Percentiles rank a stretch among this genome's conserved stretches.
These are phyloP conservation scores for Botrytis pseudocinerea DNA, from an alignment of 2,329 filamentous ascomycete genomes.

Conservation along the genomic window DNA sequence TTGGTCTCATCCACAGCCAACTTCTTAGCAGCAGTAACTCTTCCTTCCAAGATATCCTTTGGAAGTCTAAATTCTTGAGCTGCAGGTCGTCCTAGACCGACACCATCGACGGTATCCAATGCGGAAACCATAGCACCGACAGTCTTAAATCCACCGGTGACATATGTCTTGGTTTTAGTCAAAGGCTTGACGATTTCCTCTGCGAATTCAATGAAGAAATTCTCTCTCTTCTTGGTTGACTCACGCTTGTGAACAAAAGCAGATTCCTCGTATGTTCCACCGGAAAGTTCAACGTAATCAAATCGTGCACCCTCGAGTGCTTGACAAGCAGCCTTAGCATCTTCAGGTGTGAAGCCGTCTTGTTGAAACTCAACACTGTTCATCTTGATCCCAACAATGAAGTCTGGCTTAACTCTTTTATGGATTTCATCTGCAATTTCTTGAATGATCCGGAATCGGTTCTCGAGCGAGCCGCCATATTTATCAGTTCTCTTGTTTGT, in stretches of 20 bases:
- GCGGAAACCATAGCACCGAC: conserved; percentile 50
- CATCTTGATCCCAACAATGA: conserved; percentile 56
- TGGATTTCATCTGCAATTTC: conserved; percentile 60
- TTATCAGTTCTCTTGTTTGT: conserved; percentile 39
- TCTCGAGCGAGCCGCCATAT: conserved; percentile 39
- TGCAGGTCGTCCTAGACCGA: conserved; percentile 51
- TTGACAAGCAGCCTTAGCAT: conserved; percentile 55
- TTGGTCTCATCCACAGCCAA: conserved; percentile 51
- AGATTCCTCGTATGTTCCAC: conserved; percentile 60
- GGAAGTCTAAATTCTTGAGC: conserved; percentile 48
- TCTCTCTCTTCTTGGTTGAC: conserved; percentile 55
- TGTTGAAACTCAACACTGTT: conserved; percentile 62
- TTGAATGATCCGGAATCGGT: conserved; percentile 48
- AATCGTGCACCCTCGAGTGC: conserved; percentile 52
- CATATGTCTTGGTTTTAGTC: conserved; percentile 49
- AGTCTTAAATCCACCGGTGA: conserved; percentile 62
- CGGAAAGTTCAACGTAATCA: conserved; percentile 69
- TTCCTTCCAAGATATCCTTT: conserved; percentile 45
- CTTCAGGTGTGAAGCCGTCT: conserved; percentile 56
- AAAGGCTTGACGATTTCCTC: conserved; percentile 50
- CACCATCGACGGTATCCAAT: conserved; percentile 49
- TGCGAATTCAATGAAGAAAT: conserved; percentile 69
- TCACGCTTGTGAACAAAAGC: conserved; percentile 40
- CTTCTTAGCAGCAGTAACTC: conserved; percentile 51
- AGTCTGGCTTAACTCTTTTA: conserved; percentile 43